Evolutionary conservation across 306 rosid species (phyloP).

Genomic region (Vigna trinervia): DNA sequence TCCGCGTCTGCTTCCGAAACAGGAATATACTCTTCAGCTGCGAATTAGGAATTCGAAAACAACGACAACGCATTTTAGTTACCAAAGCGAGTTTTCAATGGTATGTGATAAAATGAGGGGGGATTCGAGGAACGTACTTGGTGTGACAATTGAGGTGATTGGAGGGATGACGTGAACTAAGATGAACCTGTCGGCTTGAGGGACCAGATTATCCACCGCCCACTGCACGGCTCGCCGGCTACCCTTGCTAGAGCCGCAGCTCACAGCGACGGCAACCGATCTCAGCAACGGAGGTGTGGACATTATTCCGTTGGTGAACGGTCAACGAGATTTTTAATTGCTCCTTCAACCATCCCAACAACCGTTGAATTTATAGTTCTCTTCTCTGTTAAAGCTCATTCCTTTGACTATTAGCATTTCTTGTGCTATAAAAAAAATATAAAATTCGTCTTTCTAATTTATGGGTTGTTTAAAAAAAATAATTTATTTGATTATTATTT

Average conservation of each 20-base stretch:
- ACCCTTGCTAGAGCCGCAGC: conserved; percentile 59
- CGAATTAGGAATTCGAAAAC: conserved; percentile 32
- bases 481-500: too few relatives aligned
- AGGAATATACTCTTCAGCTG: conserved; percentile 78
- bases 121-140: conserved; percentile 49
- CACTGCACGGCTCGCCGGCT: conserved; percentile 85
- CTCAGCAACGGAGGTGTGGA: conserved; percentile 42
- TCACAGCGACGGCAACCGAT: conserved; percentile 82
- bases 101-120: background rate
- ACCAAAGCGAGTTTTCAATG: background rate
- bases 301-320: conserved; percentile 18
- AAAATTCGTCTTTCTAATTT: too few relatives aligned
- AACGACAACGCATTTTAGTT: conserved; percentile 37
- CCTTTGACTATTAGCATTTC: background rate
- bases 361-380: conserved; percentile 21
- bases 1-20: conserved; percentile 62
- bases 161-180: conserved; percentile 86
- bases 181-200: conserved; percentile 74
- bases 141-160: conserved; percentile 75
- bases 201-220: conserved; percentile 77
- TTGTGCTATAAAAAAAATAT: too few relatives aligned
- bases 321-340: conserved; percentile 7
- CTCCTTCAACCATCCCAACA: background rate
- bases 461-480: too few relatives aligned
- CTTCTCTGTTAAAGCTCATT: background rate